Base-by-base conservation (phyloP, 192 early-diverging fungal genomes). In the Coemansia sp. region DNA sequence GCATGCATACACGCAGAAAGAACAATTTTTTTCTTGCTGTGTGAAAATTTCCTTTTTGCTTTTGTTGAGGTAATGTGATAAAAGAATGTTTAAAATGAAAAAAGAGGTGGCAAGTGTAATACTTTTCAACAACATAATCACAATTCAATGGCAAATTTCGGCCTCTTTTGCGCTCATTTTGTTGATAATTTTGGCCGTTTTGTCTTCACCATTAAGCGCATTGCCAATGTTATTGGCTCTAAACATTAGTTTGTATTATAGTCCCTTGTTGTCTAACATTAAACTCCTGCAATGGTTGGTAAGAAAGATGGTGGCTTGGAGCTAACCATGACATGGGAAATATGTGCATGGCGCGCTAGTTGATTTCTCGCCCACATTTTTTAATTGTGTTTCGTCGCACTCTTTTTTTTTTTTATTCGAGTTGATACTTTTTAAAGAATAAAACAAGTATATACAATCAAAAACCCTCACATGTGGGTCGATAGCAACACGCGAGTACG, bases 1-100 rank as follows among this genome's bases (percentile, higher is more conserved):
- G 61, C 61, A 63, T 63, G 61, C 61, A 63, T 63, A 53, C 31
- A 32, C 51, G 32, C 61, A 63, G 51, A 32, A 42, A 53, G 27
- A 27, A 29, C 21, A 27, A 25, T 57, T 57, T 57, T 57, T 57
- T 57, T 57, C 25, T 57, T 14, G 25, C 25, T 30, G 30, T 24
- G 30, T 57, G 24, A 57, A 30, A 57, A 57, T 57, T 57, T 57
- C 55, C 55, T 31, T 46, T 46, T 46, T 46, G 39, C 14, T 46
- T 3, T 17, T 36, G 33, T 46, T 46, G 39, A 46, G 39, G 39
- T 46, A 46, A 46, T 46, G 39, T 46, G 39, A 46, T 46, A 17
- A 46, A 46, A 17, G 39, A 6, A 6, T 59, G 57, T 32, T 33
- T 59, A n/a, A 59, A 59, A 59, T 59, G 57, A 59, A 57, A 27